Base-by-base conservation (phyloP, 1,284 basidiomycete species). In the Tremellales sp. region DNA sequence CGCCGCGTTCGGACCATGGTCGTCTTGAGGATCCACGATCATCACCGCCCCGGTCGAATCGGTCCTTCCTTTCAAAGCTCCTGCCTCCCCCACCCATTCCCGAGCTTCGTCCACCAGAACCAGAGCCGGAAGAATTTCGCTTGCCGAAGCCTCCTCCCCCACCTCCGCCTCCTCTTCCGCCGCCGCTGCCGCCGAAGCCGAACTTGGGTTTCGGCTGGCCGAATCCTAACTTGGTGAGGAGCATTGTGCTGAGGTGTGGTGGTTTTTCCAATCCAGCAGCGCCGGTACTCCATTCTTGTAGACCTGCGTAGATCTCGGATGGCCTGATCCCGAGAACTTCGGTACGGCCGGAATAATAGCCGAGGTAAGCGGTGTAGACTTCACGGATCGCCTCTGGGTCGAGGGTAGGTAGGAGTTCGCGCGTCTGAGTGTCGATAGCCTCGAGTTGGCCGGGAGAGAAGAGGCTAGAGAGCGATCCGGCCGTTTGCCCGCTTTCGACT, bases 321-420 rank as follows among this genome's bases (percentile, higher is more conserved):
- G 45, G 22, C 2, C 54, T 62, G 2, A 79, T 62, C 22, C 82
- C 77, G 44, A 90, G 61, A 23, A 84, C 77, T 6, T 66, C 65
- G 0, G 74, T 50, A 61, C 82, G 82, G 43, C 77, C 68, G 42
- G 83, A 57, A 73, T 92, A 93, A 77, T 84, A 93, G 0, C 90
- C 90, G 12, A 92, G 71, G 46, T 87, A 67, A 7, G 85, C 83
- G 22, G 80, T 76, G 65, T 89, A 85, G 1, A 85, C 81, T 57
- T 86, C 83, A 40, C 76, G 72, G 45, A 89, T 66, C 0, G 81
- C 80, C 4, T 80, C 77, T 29, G 75, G 70, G 60, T 86, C 82
- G 27, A 88, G 67, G 11, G 64, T 55, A 13, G 74, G 67, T 52
- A 76, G 58, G 50, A 73, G 52, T 57, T 72, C 51, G 46, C 58